These are phyloP conservation scores for Russula sp. DNA, from an alignment of 768 basidiomycete genomes.

Conservation along the genomic window DNA sequence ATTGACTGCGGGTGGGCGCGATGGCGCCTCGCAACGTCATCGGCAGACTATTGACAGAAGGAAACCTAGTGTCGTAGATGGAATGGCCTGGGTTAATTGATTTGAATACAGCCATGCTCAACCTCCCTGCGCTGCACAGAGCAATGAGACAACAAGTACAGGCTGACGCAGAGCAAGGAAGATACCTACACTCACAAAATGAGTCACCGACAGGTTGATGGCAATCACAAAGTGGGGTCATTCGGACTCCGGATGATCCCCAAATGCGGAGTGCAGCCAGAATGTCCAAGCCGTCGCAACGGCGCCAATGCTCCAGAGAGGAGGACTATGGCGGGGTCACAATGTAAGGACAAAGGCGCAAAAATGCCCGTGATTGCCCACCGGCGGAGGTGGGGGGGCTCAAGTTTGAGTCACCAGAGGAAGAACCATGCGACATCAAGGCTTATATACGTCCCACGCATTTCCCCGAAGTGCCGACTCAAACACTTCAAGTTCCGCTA, in stretches of 20 bases:
- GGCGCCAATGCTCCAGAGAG: too few relatives aligned
- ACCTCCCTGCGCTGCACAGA: conserved; percentile 7
- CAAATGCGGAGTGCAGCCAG: too few relatives aligned
- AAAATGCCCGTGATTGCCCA: background rate
- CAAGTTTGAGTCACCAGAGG: background rate
- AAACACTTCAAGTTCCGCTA: conserved; percentile 6
- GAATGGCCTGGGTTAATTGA: conserved; percentile 17
- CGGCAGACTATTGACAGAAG: background rate
- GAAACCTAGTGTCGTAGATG: background rate
- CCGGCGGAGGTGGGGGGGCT: conserved; percentile 6
- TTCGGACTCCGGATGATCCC: too few relatives aligned
- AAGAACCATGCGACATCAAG: background rate
- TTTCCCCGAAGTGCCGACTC: conserved; percentile 2
- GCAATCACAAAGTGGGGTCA: background rate
- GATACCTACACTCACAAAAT: conserved; percentile 2
- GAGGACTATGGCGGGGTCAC: background rate
- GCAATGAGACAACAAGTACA: background rate
- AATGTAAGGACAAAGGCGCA: too few relatives aligned
- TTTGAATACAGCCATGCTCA: conserved; percentile 9
- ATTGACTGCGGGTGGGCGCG: background rate
- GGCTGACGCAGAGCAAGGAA: too few relatives aligned
- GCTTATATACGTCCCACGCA: background rate
- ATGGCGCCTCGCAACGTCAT: background rate
- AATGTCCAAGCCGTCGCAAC: background rate
- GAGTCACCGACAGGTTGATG: conserved; percentile 16